phyloP scores from a whole-genome alignment of 1,139 yeast species.

The Kazachstania sp. region DNA sequence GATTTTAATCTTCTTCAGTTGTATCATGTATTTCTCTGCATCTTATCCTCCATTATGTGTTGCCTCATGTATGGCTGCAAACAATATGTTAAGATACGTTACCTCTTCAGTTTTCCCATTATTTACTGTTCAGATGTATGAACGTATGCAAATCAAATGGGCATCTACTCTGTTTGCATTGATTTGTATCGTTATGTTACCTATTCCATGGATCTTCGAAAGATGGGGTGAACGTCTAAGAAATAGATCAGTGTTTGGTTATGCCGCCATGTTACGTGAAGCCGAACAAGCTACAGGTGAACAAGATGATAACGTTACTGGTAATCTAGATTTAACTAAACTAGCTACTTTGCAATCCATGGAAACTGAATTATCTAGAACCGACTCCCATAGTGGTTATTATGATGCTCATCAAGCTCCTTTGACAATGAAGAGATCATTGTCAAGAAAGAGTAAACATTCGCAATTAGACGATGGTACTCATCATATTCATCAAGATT shows the following conservation, averaged over 20 bases:
- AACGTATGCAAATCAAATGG: constrained; percentile 62
- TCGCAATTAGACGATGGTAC: neutral
- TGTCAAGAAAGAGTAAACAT: neutral
- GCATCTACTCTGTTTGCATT: constrained; percentile 70
- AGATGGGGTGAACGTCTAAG: constrained; percentile 48
- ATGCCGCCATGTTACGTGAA: constrained; percentile 37
- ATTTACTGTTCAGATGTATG: constrained; percentile 70
- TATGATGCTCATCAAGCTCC: constrained; percentile 3
- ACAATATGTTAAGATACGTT: constrained; percentile 58
- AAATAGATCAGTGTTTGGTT: constrained; percentile 48
- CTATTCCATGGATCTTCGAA: constrained; percentile 59
- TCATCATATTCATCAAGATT: neutral
- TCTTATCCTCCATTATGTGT: constrained; percentile 66
- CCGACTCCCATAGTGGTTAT: constrained; percentile 5
- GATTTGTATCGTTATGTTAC: constrained; percentile 58
- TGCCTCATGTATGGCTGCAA: constrained; percentile 76
- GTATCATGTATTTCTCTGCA: constrained; percentile 62
- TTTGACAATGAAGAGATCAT: neutral
- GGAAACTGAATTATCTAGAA: constrained; percentile 9
- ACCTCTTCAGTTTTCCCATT: constrained; percentile 58
- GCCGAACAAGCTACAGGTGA: constrained; percentile 12
- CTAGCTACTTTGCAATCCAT: constrained; percentile 11
- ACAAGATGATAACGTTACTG: constrained; percentile 1
- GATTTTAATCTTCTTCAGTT: constrained; percentile 63
- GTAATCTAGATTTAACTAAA: constrained; percentile 11